Base-by-base conservation (phyloP, 208 protist genomes). In the Trypanosomatidae sp. region DNA sequence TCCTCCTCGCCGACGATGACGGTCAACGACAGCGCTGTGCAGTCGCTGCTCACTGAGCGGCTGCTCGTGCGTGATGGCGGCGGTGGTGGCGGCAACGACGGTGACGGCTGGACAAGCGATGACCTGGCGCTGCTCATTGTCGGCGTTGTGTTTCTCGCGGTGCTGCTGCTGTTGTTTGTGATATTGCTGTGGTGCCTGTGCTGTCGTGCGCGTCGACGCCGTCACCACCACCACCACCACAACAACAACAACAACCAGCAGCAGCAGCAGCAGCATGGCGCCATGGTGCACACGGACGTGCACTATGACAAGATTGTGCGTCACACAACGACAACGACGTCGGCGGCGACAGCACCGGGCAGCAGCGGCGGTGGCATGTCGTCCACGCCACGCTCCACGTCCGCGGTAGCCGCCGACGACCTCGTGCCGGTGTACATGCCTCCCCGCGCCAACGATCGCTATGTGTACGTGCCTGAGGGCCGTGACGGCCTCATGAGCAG, bases 391-490 rank as follows among this genome's bases (percentile, higher is more conserved):
- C n/a, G n/a, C n/a, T n/a, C n/a, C n/a, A n/a, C n/a, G n/a, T n/a
- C n/a, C n/a, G n/a, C n/a, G n/a, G n/a, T n/a, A n/a, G n/a, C n/a
- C n/a, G n/a, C n/a, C 24, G 22, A 20, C 15, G 30, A 19, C 15
- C 10, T 21, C 16, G 19, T 19, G 7, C 28, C 45, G 13, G 63
- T 81, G 13, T 79, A 79, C 45, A 70, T 86, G 53, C 66, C 66
- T 21, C 82, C 82, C 3, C 72, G 74, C 15, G 60, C 61, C 18
- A 91, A 91, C 53, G 68, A 83, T 35, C 69, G 82, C n/a, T 91
- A 83, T 47, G 53, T 86, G 18, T 24, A 48, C 51, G 7, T n/a
- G 49, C n/a, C 1, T 27, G 20, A 6, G 44, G 24, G 4, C 47
- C 16, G n/a, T 27, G 15, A 6, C 41, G 6, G 13, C 25, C 15